Evolutionary conservation across 2,329 filamentous ascomycete species (phyloP), one percentile per base, ranked within the genome.

Genomic region (Verticillium dahliae): DNA sequence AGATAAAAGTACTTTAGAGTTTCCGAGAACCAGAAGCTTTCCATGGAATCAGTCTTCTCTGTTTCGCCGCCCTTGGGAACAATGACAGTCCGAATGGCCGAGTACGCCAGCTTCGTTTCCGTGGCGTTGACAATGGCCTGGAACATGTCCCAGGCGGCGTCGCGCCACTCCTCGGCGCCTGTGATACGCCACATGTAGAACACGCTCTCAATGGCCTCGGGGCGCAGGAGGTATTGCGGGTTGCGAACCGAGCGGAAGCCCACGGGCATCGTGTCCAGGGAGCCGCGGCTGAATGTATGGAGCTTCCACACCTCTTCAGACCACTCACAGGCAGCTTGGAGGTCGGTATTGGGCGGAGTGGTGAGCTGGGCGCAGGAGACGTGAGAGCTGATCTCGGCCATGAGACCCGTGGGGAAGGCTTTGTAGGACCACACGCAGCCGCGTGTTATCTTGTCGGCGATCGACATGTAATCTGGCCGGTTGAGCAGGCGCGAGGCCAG

Each of bases 1-100:
- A 92, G 74, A 67, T 89, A 92, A 63, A 91, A 91, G 68, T 92
- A 92, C 74, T 92, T 93, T 66, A 91, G 74, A 50, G 89, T 92
- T 78, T 92, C 89, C 3, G 86, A 86, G 67, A 90, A 78, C 87
- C 90, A 92, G 70, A 91, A 91, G 60, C 80, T 82, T 78, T 66
- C 64, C 59, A 65, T 66, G 27, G 64, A 66, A 15, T 66, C 64
- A 10, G 56, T 62, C 57, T 66, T 66, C n/a, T 55, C 60, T 27
- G 64, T 66, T 57, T 58, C 57, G 22, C 54, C 31, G 18, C 58
- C 58, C 15, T 14, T 35, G 9, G 61, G 58, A 13, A 52, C 54
- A 41, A 61, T 65, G 33, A 66, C 64, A 41, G 62, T 59, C 34
- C 60, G 59, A 11, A 81, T 73, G 1, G 76, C 72, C 41, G 79